Evolutionary conservation across 441 rosid species (phyloP).

Genomic region (Corymbia calophylla): DNA sequence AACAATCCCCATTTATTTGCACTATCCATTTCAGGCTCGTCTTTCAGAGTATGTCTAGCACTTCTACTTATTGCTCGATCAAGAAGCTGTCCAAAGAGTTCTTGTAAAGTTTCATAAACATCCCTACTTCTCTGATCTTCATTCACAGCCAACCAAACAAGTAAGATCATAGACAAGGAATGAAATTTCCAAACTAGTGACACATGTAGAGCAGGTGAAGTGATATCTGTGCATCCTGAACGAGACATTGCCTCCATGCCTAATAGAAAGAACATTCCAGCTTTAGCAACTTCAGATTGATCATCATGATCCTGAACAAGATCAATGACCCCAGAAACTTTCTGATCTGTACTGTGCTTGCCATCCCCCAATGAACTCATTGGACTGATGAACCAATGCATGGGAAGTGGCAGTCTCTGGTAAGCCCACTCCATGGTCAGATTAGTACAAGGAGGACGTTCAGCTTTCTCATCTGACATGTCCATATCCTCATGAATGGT

Average conservation of each 20-base stretch:
- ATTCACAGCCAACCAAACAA: constrained; percentile 65
- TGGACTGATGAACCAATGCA: constrained; percentile 94
- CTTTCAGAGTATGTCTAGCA: constrained; percentile 1
- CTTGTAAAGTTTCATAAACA: constrained; percentile 66
- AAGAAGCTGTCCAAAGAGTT: constrained; percentile 56
- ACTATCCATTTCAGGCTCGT: constrained; percentile 11
- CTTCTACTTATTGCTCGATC: constrained; percentile 27
- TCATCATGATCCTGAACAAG: constrained; percentile 20
- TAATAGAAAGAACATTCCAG: constrained; percentile 75
- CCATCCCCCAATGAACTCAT: constrained; percentile 36
- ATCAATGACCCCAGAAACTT: constrained; percentile 12
- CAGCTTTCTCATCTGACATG: constrained; percentile 27
- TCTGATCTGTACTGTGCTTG: constrained; percentile 22
- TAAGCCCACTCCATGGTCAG: constrained; percentile 64
- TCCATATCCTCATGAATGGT: constrained; percentile 75
- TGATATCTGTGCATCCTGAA: constrained; percentile 22
- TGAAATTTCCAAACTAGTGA: constrained; percentile 83
- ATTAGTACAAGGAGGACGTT: constrained; percentile 18
- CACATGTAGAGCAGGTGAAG: constrained; percentile 45
- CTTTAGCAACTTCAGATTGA: constrained; percentile 50
- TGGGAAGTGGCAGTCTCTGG: constrained; percentile 84
- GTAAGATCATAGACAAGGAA: constrained; percentile 61
- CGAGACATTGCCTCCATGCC: constrained; percentile 70
- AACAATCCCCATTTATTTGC: constrained; percentile 22
- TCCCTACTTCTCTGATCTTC: constrained; percentile 63